Percentiles rank a stretch among this genome's conserved stretches.
phyloP scores from a whole-genome alignment of 73 alveolate species.

The Paramecium caudatum region DNA sequence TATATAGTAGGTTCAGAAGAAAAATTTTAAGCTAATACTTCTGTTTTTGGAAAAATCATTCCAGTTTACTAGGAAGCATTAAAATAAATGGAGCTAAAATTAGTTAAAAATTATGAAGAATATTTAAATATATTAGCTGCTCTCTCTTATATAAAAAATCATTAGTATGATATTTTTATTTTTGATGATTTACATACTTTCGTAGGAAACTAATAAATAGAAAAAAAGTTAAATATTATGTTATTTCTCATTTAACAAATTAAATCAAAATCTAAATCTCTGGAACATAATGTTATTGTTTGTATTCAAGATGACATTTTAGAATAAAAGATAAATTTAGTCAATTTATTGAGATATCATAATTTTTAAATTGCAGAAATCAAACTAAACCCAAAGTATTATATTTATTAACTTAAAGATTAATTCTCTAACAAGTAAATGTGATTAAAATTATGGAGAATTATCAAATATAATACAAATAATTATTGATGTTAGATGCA shows the following conservation, averaged over 20 bases:
- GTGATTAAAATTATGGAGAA: slow-evolving; percentile 24
- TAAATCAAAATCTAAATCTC: background rate
- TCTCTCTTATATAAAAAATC: slow-evolving; percentile 1
- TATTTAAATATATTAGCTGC: background rate
- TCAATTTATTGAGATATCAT: slow-evolving; percentile 17
- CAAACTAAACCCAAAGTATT: slow-evolving; percentile 38
- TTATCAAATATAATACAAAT: slow-evolving; percentile 17
- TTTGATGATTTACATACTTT: background rate
- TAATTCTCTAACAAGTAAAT: background rate
- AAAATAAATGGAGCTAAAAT: slow-evolving; percentile 1
- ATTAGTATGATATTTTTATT: background rate
- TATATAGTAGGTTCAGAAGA: slow-evolving; percentile 32
- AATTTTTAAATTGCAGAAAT: slow-evolving; percentile 19
- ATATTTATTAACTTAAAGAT: slow-evolving; percentile 28
- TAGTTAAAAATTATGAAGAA: background rate
- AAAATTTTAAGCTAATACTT: slow-evolving; percentile 19
- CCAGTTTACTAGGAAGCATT: slow-evolving; percentile 46
- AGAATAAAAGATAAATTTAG: background rate
- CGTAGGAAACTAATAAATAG: slow-evolving; percentile 10
- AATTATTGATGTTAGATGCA: background rate
- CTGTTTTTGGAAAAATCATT: background rate
- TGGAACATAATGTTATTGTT: background rate
- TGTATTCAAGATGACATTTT: background rate
- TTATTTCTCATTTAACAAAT: background rate
- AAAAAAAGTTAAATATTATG: background rate